These are phyloP conservation scores for Trametes polyzona DNA, from an alignment of 1,284 basidiomycete species.

Conservation along the genomic window DNA sequence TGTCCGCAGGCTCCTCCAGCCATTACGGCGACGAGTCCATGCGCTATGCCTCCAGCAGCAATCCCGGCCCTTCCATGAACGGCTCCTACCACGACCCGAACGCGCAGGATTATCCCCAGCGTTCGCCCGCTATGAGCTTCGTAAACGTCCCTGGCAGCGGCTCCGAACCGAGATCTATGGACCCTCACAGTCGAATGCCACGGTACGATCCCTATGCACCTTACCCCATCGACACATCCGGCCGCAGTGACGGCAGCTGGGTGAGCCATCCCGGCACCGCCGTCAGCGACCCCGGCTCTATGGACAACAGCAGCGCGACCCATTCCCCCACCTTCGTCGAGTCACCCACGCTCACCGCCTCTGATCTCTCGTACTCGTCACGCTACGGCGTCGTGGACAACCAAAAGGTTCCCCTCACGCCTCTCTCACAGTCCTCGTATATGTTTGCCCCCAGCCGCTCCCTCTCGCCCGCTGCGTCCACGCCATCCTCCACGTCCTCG, in stretches of 20 bases:
- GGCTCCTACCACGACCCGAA: slow-evolving; percentile 45
- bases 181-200: slow-evolving; percentile 43
- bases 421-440: slow-evolving; percentile 61
- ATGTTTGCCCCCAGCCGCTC: slow-evolving; percentile 71
- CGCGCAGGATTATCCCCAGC: slow-evolving; percentile 44
- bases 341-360: slow-evolving; percentile 61
- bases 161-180: slow-evolving; percentile 37
- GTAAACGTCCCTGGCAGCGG: slow-evolving; percentile 39
- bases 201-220: slow-evolving; percentile 58
- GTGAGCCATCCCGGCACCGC: slow-evolving; percentile 48
- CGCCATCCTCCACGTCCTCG: slow-evolving; percentile 67
- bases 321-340: slow-evolving; percentile 58
- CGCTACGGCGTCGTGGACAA: slow-evolving; percentile 64
- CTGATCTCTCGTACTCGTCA: slow-evolving; percentile 56
- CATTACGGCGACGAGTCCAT: slow-evolving; percentile 34
- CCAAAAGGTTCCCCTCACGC: slow-evolving; percentile 56
- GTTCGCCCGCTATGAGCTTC: slow-evolving; percentile 53
- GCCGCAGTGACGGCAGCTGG: slow-evolving; percentile 57
- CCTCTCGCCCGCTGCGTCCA: slow-evolving; percentile 69
- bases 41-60: slow-evolving; percentile 50
- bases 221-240: slow-evolving; percentile 52
- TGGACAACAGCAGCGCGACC: slow-evolving; percentile 49
- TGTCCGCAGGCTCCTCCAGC: slow-evolving; percentile 25
- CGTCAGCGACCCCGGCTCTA: slow-evolving; percentile 45
- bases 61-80: slow-evolving; percentile 42